These are phyloP conservation scores for Carex kokanica DNA, from an alignment of 176 grass and related monocot genomes.

Conservation along the genomic window DNA sequence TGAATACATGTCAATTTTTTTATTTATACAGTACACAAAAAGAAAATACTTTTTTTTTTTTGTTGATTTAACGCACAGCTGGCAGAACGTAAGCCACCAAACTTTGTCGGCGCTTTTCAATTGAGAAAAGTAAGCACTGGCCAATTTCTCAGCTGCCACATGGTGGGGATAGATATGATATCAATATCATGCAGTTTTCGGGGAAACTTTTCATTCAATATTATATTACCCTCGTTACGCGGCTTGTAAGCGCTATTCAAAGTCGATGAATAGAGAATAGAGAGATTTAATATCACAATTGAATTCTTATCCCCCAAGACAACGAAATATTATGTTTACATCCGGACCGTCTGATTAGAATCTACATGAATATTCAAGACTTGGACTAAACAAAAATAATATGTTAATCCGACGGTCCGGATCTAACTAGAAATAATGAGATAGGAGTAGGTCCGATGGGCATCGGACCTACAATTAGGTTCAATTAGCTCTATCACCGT, in stretches of 20 bases:
- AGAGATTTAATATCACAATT: no score
- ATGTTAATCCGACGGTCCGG: no score
- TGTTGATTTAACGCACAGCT: not conserved
- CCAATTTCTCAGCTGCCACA: constrained; percentile 16
- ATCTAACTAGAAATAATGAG: no score
- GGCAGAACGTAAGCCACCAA: constrained; percentile 14
- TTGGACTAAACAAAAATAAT: no score
- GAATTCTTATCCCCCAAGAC: no score
- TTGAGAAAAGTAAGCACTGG: not conserved
- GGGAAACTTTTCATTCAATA: not conserved
- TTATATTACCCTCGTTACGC: not conserved
- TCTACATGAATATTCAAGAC: no score
- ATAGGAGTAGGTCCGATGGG: no score
- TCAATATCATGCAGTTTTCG: not conserved
- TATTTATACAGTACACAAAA: not conserved
- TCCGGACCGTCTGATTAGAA: no score
- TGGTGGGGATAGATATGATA: not conserved
- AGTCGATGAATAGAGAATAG: not conserved
- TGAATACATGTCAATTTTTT: not conserved
- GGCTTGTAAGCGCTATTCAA: not conserved
- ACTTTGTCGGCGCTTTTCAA: constrained; percentile 13
- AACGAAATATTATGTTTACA: no score
- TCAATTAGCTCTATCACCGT: no score
- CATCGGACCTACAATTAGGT: no score
- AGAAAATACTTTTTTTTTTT: not conserved